These are phyloP conservation scores for Epicoccum nigrum DNA, from an alignment of 2,329 filamentous ascomycete genomes.

Conservation along the genomic window DNA sequence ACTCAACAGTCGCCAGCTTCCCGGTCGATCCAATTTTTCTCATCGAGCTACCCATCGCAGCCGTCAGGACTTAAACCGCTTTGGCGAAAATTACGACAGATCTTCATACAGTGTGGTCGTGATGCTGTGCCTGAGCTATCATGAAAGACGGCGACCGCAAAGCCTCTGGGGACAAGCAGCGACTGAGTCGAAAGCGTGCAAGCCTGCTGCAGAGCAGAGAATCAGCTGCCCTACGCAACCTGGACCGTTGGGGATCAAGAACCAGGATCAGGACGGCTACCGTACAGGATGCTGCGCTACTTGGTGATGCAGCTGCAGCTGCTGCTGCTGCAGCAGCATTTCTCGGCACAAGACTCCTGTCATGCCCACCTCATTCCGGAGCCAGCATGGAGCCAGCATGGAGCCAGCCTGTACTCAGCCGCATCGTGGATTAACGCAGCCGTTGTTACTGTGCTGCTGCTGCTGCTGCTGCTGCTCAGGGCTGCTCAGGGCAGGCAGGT, in stretches of 20 bases:
- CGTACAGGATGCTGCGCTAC: conserved; percentile 16
- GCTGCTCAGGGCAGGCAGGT: not conserved
- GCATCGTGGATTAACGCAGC: not conserved
- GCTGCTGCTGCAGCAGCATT: too few species aligned
- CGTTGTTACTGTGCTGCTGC: not conserved
- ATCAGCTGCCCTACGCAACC: not conserved
- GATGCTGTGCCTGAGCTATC: not conserved
- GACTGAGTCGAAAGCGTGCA: not conserved
- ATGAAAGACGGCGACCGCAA: not conserved
- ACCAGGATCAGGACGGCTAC: not conserved
- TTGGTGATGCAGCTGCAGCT: conserved; percentile 25
- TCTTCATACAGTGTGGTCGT: not conserved
- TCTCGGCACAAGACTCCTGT: not conserved
- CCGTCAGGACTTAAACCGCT: conserved; percentile 1
- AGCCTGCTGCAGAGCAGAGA: not conserved
- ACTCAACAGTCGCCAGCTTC: conserved; percentile 11
- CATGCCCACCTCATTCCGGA: not conserved
- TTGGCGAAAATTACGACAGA: not conserved
- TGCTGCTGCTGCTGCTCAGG: conserved; percentile 4
- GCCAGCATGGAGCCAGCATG: too few species aligned
- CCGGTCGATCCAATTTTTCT: conserved; percentile 19
- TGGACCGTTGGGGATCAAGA: too few species aligned
- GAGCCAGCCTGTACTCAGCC: conserved; percentile 10
- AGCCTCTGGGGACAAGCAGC: not conserved
- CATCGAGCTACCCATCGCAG: conserved; percentile 2